Evolutionary conservation across 176 grass and related monocot species (phyloP), one percentile per base, ranked within the genome.

Genomic region (Alopecurus myosuroides): DNA sequence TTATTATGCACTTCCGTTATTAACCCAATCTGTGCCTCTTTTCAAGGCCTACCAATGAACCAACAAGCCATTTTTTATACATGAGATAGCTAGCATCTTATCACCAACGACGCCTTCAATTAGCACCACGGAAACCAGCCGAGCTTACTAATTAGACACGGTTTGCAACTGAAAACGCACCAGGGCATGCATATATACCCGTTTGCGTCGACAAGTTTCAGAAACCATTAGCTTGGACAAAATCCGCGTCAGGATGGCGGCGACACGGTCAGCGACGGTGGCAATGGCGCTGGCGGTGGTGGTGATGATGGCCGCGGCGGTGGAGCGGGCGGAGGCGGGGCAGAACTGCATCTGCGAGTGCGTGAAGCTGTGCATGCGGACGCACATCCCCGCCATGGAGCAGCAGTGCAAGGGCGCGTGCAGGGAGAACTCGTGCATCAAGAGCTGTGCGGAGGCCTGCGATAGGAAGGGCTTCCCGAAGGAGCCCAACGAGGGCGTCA

Each of bases 281-380:
- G 8, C 25, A 35, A 41, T 40, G 57, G 57, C 72, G 79, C 4
- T 17, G 15, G 30, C 6, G 35, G 20, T 3, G 77, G 18, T 2
- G 35, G 0, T 0, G 61, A 2, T 19, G 31, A 7, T 17, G 19
- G 7, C 8, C 31, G 1, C 42, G n/a, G 88, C 33, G 55, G 23
- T 34, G 77, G 58, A 80, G 77, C 57, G 49, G 11, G 63, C 71
- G 58, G 81, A 90, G 74, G 88, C 84, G 39, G 57, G 67, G 23
- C 85, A 84, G 68, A 90, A 90, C 85, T 90, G 85, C 81, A 87
- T 87, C 80, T 90, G 88, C 85, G 85, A 90, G 85, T 87, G 88
- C 79, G 45, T 90, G 88, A 90, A 86, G 84, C 79, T 86, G 79
- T 86, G 80, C 79, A 4, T 34, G 45, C 84, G 79, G 80, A 25